Evolutionary conservation across 2,329 filamentous ascomycete genomes (phyloP).

Genomic region (Scytalidium lignicola): DNA sequence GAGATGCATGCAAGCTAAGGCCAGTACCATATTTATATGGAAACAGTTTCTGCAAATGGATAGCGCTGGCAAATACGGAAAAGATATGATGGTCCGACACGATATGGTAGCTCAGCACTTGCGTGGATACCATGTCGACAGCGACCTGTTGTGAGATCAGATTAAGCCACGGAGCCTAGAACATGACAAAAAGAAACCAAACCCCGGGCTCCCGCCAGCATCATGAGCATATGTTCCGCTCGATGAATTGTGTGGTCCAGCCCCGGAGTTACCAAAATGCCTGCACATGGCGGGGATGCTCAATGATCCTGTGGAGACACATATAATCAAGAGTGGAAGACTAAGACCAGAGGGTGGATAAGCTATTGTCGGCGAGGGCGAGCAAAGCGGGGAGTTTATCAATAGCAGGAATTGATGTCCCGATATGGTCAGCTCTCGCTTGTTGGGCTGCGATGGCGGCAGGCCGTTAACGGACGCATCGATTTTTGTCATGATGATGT

Average conservation of each 20-base stretch:
- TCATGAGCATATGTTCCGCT: not conserved
- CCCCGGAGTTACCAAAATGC: not conserved
- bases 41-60: conserved; percentile 39
- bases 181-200: not conserved
- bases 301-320: conserved; percentile 21
- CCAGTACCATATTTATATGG: conserved; percentile 27
- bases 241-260: not conserved
- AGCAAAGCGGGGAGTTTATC: conserved; percentile 18
- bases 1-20: conserved; percentile 11
- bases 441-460: not conserved
- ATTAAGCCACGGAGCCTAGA: conserved; percentile 14
- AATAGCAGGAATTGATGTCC: conserved; percentile 24
- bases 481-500: not conserved
- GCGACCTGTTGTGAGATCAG: conserved; percentile 9
- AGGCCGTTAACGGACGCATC: not conserved
- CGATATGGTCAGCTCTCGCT: conserved; percentile 17
- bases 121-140: conserved; percentile 14
- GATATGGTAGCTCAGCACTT: conserved; percentile 11
- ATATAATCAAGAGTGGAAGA: conserved; percentile 26
- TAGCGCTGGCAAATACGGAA: conserved; percentile 14
- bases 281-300: not conserved
- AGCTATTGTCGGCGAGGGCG: conserved; percentile 8
- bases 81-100: conserved; percentile 6
- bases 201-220: not conserved
- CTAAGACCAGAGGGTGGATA: conserved; percentile 24